Evolutionary conservation across 352 stramenopile genomes (phyloP).

Genomic region (Pythium monospermum): DNA sequence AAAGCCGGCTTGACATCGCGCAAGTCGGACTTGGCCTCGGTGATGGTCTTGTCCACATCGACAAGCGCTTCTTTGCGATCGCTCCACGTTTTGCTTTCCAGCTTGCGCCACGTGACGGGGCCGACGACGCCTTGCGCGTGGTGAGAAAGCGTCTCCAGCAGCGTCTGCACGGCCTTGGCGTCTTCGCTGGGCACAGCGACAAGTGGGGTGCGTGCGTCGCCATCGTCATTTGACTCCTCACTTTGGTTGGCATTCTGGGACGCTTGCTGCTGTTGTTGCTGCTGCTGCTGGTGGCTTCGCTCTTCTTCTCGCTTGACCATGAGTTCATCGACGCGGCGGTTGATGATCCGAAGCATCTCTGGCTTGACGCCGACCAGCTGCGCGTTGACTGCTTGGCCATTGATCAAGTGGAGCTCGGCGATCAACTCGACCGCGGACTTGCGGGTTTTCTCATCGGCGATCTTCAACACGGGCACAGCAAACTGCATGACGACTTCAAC

Average conservation of each 20-base stretch:
- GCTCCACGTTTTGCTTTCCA: conserved; percentile 81
- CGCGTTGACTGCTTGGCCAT: conserved; percentile 30
- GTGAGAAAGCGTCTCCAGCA: conserved; percentile 36
- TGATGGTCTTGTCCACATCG: conserved; percentile 64
- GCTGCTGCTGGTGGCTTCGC: conserved; percentile 27
- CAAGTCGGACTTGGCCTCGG: conserved; percentile 63
- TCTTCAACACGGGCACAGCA: conserved; percentile 59
- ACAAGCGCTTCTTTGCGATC: conserved; percentile 78
- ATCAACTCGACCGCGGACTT: conserved; percentile 67
- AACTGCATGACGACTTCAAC: conserved; percentile 66
- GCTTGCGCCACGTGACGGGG: conserved; percentile 66
- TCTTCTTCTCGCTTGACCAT: conserved; percentile 32
- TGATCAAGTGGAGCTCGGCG: conserved; percentile 44
- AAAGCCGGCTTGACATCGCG: conserved; percentile 60
- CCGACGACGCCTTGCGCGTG: conserved; percentile 48
- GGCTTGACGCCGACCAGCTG: conserved; percentile 52
- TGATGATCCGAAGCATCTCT: conserved; percentile 73
- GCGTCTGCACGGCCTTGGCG: conserved; percentile 27
- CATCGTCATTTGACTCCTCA: conserved; percentile 32
- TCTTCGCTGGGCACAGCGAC: conserved; percentile 47
- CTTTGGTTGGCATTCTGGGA: conserved; percentile 36
- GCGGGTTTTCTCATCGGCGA: conserved; percentile 73
- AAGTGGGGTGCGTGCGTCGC: conserved; percentile 24
- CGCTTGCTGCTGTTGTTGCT: conserved; percentile 19
- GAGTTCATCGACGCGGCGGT: conserved; percentile 68